Percentiles rank a stretch among this genome's conserved stretches.
These are phyloP conservation scores for Yamadazyma trypodendri DNA, from an alignment of 1,139 yeast species.

Conservation along the genomic window DNA sequence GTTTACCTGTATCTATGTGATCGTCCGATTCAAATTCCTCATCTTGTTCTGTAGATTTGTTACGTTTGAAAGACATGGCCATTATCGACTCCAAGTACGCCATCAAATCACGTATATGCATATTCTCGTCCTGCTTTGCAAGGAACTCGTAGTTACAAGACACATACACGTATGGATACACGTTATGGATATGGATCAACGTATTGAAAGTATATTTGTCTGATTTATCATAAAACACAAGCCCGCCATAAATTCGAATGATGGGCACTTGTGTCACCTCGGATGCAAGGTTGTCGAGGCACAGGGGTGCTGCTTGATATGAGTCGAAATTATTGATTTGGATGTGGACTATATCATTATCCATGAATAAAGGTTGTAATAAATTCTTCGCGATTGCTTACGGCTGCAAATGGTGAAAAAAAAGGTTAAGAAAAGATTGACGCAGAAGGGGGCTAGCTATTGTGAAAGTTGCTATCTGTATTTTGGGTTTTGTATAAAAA, in stretches of 20 bases:
- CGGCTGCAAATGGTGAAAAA: neutral
- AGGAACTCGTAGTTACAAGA: conserved; percentile 34
- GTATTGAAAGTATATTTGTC: conserved; percentile 20
- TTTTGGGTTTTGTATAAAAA: too few species aligned
- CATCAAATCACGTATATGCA: conserved; percentile 15
- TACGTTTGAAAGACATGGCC: conserved; percentile 17
- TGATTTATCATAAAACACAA: conserved; percentile 35
- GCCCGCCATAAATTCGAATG: conserved; percentile 67
- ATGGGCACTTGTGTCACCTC: conserved; percentile 62
- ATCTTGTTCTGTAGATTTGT: conserved; percentile 12
- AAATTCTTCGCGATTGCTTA: neutral
- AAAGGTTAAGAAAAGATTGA: too few species aligned
- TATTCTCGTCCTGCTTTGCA: conserved; percentile 6
- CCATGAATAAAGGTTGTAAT: conserved; percentile 4
- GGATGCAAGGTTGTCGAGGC: conserved; percentile 31
- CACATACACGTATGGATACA: conserved; percentile 76
- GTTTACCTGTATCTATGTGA: conserved; percentile 1
- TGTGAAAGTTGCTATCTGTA: too few species aligned
- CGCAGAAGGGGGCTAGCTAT: too few species aligned
- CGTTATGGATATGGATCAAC: conserved; percentile 75
- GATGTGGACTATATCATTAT: conserved; percentile 17
- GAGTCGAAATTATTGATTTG: conserved; percentile 64
- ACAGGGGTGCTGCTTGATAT: conserved; percentile 48
- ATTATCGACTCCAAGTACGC: conserved; percentile 21
- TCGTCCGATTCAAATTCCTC: conserved; percentile 10